Conservation (phyloP, 2,329 filamentous ascomycete genomes). For the Fusarium praegraminearum region DNA sequence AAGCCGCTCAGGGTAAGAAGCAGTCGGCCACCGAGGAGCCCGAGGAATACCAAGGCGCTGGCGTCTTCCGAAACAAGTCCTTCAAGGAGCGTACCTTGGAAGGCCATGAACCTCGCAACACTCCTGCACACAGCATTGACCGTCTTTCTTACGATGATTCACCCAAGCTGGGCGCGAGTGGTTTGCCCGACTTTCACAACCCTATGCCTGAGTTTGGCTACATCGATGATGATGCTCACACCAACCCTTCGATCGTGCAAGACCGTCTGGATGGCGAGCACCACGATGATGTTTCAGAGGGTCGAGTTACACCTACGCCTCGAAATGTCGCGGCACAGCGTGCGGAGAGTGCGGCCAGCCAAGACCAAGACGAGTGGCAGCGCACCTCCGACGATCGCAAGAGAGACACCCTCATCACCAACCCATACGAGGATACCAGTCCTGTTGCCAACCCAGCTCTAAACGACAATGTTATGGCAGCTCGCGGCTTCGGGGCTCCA, state of each 20-base stretch:
- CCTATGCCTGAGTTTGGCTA: slow-evolving; percentile 84
- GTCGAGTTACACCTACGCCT: slow-evolving; percentile 64
- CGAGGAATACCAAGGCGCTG: slow-evolving; percentile 60
- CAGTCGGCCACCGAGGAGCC: slow-evolving; percentile 53
- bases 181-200: slow-evolving; percentile 75
- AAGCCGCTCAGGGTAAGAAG: slow-evolving; percentile 62
- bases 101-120: slow-evolving; percentile 65
- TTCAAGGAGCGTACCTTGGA: slow-evolving; percentile 74
- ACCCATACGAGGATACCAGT: slow-evolving; percentile 74
- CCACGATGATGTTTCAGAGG: slow-evolving; percentile 63
- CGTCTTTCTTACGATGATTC: slow-evolving; percentile 65
- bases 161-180: slow-evolving; percentile 74
- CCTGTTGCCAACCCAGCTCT: slow-evolving; percentile 69
- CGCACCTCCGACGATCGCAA: slow-evolving; percentile 72
- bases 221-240: slow-evolving; percentile 75
- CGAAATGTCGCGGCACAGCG: slow-evolving; percentile 46
- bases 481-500: slow-evolving; percentile 57
- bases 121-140: slow-evolving; percentile 70
- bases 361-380: slow-evolving; percentile 74
- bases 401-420: slow-evolving; percentile 74
- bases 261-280: slow-evolving; percentile 72
- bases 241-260: slow-evolving; percentile 86
- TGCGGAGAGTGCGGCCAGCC: slow-evolving; percentile 57
- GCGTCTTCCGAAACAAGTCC: slow-evolving; percentile 70
- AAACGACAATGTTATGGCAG: slow-evolving; percentile 62